Conservation (phyloP, 2,329 filamentous ascomycete genomes). For the Tolypocladium pustulatum region DNA sequence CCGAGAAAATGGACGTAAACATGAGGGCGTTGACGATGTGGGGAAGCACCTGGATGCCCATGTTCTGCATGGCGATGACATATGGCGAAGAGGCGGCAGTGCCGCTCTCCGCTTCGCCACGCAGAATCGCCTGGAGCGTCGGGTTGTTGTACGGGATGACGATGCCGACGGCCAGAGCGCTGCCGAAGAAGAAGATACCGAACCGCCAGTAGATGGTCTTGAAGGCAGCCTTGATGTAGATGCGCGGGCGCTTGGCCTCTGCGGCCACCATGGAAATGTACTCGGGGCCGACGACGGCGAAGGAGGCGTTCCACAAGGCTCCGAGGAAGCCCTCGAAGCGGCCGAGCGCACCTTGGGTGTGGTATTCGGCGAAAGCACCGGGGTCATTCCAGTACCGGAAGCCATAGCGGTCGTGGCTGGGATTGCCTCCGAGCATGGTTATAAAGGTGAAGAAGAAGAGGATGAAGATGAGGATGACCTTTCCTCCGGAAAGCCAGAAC, state of each 20-base stretch:
- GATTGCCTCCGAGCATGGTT: constrained; percentile 70
- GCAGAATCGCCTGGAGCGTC: constrained; percentile 39
- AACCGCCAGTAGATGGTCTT: constrained; percentile 66
- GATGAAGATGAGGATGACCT: constrained; percentile 55
- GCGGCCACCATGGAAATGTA: constrained; percentile 61
- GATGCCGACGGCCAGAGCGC: constrained; percentile 56
- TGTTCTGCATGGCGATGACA: constrained; percentile 50
- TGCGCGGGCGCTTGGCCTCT: constrained; percentile 53
- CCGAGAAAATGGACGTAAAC: constrained; percentile 32
- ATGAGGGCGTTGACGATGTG: constrained; percentile 46
- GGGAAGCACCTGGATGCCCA: constrained; percentile 41
- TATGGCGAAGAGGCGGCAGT: constrained; percentile 50
- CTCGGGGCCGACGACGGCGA: constrained; percentile 56
- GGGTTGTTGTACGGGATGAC: constrained; percentile 55
- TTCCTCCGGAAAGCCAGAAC: constrained; percentile 55
- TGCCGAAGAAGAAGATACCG: constrained; percentile 60
- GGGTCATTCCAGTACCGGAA: constrained; percentile 54
- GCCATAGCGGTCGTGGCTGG: constrained; percentile 55
- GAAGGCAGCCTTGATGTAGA: constrained; percentile 56
- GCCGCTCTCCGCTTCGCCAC: constrained; percentile 21
- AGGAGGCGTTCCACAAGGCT: constrained; percentile 53
- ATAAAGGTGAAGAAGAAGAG: constrained; percentile 69
- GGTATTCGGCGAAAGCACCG: constrained; percentile 36
- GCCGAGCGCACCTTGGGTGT: constrained; percentile 50
- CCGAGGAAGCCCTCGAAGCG: constrained; percentile 61